Evolutionary conservation across 441 rosid genomes (phyloP), one percentile per base, ranked within the genome.

Genomic region (Bruguiera hainesii): DNA sequence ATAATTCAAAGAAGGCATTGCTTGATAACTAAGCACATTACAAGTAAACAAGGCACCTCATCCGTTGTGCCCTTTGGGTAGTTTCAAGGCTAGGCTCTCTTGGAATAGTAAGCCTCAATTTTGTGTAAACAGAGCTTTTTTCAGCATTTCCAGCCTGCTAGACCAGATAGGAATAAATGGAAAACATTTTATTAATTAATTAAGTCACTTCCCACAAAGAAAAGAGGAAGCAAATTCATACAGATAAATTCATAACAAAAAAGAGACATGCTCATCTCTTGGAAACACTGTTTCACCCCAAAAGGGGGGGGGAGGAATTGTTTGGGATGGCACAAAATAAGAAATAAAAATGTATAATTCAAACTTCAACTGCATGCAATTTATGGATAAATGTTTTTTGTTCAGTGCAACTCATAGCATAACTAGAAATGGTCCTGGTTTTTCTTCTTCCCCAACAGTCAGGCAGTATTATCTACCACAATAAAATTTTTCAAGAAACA

Each of bases 61-160:
- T 82, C 75, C 93, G 88, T 42, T 84, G 93, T 31, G 96, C 92
- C 84, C 98, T 85, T 53, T 83, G 79, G 19, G 96, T 82, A 71
- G 99, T 96, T 78, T 85, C 97, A 70, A 96, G 87, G 64, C 80
- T 96, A 68, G 97, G 98, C 73, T 89, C 97, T 49, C 90, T 88
- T 26, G 99, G 97, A 80, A 96, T 78, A 49, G 99, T 96, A 72
- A 87, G 69, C 80, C 78, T 89, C 67, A 86, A 77, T 74, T 70
- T 88, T 64, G 76, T 62, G 57, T 71, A 76, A 25, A 59, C 73
- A 52, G 67, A 42, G 65, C 51, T 78, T 80, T 65, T 80, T 63
- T 84, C 91, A 51, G 71, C 49, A 65, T 72, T 61, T 59, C 63
- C 83, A 48, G 84, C 91, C 98, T 90, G 83, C 80, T 73, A 69